phyloP scores from a whole-genome alignment of 371 early-diverging fungal species.

The Haplosporangium sp. region DNA sequence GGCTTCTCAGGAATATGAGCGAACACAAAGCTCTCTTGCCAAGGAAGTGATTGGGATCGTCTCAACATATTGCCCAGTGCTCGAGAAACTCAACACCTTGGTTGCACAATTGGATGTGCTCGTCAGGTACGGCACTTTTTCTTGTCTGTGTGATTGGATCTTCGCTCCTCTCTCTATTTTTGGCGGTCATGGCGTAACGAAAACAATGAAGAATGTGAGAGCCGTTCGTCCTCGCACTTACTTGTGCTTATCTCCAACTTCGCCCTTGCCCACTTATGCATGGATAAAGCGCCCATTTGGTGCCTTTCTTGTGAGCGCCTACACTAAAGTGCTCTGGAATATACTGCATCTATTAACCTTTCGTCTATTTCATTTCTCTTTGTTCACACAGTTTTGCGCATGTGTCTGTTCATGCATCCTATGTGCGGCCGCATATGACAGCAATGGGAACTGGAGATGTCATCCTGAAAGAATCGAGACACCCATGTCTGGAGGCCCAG shows the following conservation, averaged over 20 bases:
- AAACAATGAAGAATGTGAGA: no score
- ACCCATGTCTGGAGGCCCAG: slow-evolving; percentile 96
- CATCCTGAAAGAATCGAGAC: slow-evolving; percentile 77
- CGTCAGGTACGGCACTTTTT: slow-evolving; percentile 60
- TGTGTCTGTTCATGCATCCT: slow-evolving; percentile 87
- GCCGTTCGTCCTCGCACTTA: slow-evolving; percentile 1
- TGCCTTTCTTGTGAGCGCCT: no score
- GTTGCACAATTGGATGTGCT: slow-evolving; percentile 91
- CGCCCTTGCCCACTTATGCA: background rate
- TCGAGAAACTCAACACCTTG: slow-evolving; percentile 80
- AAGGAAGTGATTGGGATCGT: slow-evolving; percentile 88
- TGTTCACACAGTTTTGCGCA: slow-evolving; percentile 81
- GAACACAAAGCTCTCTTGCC: slow-evolving; percentile 78
- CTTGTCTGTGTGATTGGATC: background rate
- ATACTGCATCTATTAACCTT: background rate
- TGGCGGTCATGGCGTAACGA: no score
- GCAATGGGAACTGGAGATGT: slow-evolving; percentile 72
- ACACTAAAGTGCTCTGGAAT: no score
- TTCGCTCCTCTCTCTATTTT: background rate
- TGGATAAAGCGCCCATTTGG: no score
- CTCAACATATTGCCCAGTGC: slow-evolving; percentile 83
- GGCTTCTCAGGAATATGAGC: slow-evolving; percentile 68
- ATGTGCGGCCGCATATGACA: slow-evolving; percentile 80
- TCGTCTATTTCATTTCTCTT: slow-evolving; percentile 9
- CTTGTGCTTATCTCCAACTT: background rate